Percentiles rank a stretch among this genome's conserved stretches.
phyloP scores from a whole-genome alignment of 1,284 basidiomycete genomes.

The Ustilago vetiveriae region DNA sequence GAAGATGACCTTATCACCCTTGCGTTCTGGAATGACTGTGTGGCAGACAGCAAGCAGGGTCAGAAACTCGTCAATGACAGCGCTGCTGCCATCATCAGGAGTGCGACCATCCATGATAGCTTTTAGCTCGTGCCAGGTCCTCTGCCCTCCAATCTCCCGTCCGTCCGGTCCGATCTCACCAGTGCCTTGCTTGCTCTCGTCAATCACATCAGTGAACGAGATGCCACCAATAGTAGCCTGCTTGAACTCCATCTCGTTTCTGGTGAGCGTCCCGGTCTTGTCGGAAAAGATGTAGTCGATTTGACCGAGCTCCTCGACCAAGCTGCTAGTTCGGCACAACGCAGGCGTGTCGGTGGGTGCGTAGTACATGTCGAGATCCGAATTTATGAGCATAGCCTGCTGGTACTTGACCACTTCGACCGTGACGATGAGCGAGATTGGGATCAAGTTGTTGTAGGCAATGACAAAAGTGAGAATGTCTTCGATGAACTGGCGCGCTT shows the following conservation, averaged over 20 bases:
- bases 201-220: conserved; percentile 87
- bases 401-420: conserved; percentile 99
- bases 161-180: conserved; percentile 68
- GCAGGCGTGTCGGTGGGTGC: conserved; percentile 93
- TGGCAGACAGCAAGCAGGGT: conserved; percentile 94
- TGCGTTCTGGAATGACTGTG: conserved; percentile 93
- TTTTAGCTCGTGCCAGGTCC: conserved; percentile 79
- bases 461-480: conserved; percentile 99
- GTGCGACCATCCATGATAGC: conserved; percentile 69
- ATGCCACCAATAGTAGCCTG: conserved; percentile 89
- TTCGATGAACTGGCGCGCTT: conserved; percentile 69
- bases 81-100: conserved; percentile 69
- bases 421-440: conserved; percentile 98
- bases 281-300: conserved; percentile 99
- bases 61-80: conserved; percentile 83
- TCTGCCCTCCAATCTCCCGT: conserved; percentile 73
- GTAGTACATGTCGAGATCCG: conserved; percentile 82
- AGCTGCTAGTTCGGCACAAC: conserved; percentile 91
- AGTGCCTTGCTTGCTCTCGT: conserved; percentile 77
- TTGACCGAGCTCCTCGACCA: conserved; percentile 98
- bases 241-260: conserved; percentile 97
- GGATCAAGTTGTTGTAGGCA: conserved; percentile 98
- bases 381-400: conserved; percentile 96
- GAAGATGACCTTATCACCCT: conserved; percentile 75
- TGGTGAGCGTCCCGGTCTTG: conserved; percentile 96